These are phyloP conservation scores for Lanmaoa rubissima DNA, from an alignment of 768 basidiomycete genomes.

Conservation along the genomic window DNA sequence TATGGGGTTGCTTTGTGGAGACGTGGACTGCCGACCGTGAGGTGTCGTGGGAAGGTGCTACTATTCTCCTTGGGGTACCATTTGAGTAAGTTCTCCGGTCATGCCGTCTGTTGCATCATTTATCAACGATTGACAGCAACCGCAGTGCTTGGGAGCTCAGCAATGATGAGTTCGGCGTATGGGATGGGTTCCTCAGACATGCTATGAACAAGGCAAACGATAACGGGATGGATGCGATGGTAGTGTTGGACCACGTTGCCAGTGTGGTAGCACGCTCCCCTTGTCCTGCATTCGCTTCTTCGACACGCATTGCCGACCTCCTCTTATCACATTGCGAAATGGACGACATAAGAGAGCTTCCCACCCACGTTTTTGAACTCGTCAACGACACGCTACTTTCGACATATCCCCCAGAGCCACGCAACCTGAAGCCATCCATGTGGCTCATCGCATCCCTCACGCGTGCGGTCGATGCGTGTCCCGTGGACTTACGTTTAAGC, in stretches of 20 bases:
- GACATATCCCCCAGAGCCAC: conserved; percentile 64
- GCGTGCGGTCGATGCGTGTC: conserved; percentile 54
- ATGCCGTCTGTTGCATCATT: conserved; percentile 1
- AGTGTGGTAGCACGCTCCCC: conserved; percentile 41
- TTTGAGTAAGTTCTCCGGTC: conserved; percentile 50
- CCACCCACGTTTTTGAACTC: conserved; percentile 54
- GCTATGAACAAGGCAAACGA: conserved; percentile 58
- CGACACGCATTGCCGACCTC: conserved; percentile 59
- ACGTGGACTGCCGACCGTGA: conserved; percentile 50
- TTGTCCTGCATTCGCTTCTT: conserved; percentile 39
- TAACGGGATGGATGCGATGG: conserved; percentile 50
- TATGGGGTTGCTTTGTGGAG: conserved; percentile 59
- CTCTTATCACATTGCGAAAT: conserved; percentile 55
- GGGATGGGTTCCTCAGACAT: conserved; percentile 57
- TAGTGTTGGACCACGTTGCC: conserved; percentile 59
- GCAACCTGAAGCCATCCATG: conserved; percentile 49
- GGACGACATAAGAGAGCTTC: conserved; percentile 50
- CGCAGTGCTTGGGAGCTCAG: conserved; percentile 50
- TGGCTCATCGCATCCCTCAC: conserved; percentile 64
- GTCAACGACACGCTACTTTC: conserved; percentile 57
- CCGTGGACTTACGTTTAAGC: conserved; percentile 42
- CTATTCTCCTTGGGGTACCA: conserved; percentile 54
- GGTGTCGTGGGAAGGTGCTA: conserved; percentile 53
- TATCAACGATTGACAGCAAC: conserved; percentile 29
- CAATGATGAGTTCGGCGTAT: conserved; percentile 52